Conservation (phyloP, 305 asterid species). For the Plantago lanceolata region DNA sequence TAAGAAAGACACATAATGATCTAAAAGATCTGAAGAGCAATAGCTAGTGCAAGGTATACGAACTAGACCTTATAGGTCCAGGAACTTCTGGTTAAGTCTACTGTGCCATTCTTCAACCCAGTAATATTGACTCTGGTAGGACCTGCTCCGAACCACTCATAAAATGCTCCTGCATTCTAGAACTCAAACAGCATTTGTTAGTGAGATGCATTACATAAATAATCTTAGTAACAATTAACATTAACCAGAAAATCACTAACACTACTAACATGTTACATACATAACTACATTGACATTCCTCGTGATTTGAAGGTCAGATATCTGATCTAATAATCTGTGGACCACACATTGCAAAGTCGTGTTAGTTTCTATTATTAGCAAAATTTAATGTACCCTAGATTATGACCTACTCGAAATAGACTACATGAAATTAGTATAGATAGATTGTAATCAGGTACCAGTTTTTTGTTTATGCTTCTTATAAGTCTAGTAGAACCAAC, state of each 20-base stretch:
- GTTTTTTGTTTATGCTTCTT: too few species aligned
- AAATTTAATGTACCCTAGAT: too few species aligned
- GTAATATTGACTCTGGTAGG: constrained; percentile 62
- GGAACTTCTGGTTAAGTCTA: constrained; percentile 53
- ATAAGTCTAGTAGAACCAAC: too few species aligned
- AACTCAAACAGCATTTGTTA: constrained; percentile 19
- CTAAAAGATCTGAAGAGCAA: constrained; percentile 3
- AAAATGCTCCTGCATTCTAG: constrained; percentile 83
- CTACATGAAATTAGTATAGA: too few species aligned
- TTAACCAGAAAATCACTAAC: not conserved
- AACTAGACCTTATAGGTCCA: constrained; percentile 72
- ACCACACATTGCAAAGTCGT: too few species aligned
- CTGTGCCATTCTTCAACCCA: constrained; percentile 59
- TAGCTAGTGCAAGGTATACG: constrained; percentile 8
- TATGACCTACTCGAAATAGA: too few species aligned
- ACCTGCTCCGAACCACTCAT: constrained; percentile 90
- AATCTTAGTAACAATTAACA: not conserved
- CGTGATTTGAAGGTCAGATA: not conserved
- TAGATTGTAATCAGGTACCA: too few species aligned
- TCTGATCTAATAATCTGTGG: too few species aligned
- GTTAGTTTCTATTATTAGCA: too few species aligned
- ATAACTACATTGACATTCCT: not conserved
- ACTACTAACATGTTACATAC: not conserved
- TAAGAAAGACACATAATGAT: constrained; percentile 6
- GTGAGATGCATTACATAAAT: not conserved